Conservation (phyloP, 352 stramenopile genomes). For the Peronospora farinosa region DNA sequence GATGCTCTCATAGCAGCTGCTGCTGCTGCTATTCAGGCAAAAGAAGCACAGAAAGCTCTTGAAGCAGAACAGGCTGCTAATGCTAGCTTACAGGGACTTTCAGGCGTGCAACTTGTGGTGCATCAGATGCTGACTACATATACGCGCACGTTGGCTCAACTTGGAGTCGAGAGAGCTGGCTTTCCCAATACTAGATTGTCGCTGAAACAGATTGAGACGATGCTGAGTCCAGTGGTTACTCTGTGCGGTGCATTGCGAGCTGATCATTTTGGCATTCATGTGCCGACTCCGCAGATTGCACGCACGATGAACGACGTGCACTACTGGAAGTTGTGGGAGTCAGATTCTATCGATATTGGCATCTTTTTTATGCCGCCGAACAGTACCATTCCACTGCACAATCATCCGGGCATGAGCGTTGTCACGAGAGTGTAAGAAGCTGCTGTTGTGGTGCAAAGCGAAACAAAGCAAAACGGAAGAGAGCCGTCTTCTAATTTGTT, state of each 20-base stretch:
- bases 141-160: slow-evolving; percentile 45
- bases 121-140: slow-evolving; percentile 62
- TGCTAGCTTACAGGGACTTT: slow-evolving; percentile 40
- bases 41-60: slow-evolving; percentile 33
- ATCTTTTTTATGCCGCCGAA: slow-evolving; percentile 84
- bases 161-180: slow-evolving; percentile 39
- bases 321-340: slow-evolving; percentile 85
- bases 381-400: slow-evolving; percentile 69
- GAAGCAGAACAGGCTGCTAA: slow-evolving; percentile 37
- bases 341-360: slow-evolving; percentile 75
- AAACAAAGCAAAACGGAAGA: not conserved
- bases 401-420: slow-evolving; percentile 81
- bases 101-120: slow-evolving; percentile 62
- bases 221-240: slow-evolving; percentile 54
- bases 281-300: slow-evolving; percentile 57
- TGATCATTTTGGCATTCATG: slow-evolving; percentile 67
- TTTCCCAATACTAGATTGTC: slow-evolving; percentile 72
- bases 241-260: slow-evolving; percentile 50
- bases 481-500: slow-evolving; percentile 2
- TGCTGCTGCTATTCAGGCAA: slow-evolving; percentile 30
- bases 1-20: slow-evolving; percentile 20
- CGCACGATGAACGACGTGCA: slow-evolving; percentile 71
- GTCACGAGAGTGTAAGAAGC: slow-evolving; percentile 66
- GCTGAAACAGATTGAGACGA: slow-evolving; percentile 61
- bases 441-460: not conserved